Evolutionary conservation across 495 filamentous ascomycete genomes (phyloP).

Genomic region (Xylaria castorea): DNA sequence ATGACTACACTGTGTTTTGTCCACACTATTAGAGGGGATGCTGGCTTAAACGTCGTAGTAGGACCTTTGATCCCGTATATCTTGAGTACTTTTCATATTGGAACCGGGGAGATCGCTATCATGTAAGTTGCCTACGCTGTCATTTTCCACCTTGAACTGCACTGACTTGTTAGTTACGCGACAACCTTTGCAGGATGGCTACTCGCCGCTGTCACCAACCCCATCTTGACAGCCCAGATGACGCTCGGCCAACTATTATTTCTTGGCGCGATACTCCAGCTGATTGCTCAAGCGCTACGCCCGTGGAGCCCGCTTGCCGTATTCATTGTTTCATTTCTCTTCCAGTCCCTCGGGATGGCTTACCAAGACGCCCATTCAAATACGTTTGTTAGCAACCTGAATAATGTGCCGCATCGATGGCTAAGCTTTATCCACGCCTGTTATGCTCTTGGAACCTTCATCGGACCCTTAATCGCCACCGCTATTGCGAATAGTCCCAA

Average conservation of each 20-base stretch:
- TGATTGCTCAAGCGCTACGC: constrained; percentile 54
- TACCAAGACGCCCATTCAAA: constrained; percentile 63
- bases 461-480: constrained; percentile 58
- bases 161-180: constrained; percentile 42
- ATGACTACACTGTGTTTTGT: background rate
- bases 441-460: constrained; percentile 60
- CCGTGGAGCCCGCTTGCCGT: constrained; percentile 56
- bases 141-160: background rate
- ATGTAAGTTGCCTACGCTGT: constrained; percentile 39
- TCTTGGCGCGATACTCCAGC: constrained; percentile 56
- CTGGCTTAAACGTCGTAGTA: constrained; percentile 32
- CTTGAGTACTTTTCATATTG: constrained; percentile 54
- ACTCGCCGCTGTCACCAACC: constrained; percentile 54
- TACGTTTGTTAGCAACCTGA: constrained; percentile 54
- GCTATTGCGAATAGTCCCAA: constrained; percentile 47
- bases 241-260: constrained; percentile 55
- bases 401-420: constrained; percentile 58
- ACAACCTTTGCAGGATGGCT: constrained; percentile 57
- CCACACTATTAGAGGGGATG: background rate
- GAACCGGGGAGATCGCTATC: constrained; percentile 56
- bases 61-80: constrained; percentile 63
- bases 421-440: constrained; percentile 63
- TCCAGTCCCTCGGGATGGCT: constrained; percentile 57
- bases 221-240: constrained; percentile 51
- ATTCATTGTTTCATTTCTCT: constrained; percentile 55